These are phyloP conservation scores for Phytopythium boreale DNA, from an alignment of 352 stramenopile genomes.

Conservation along the genomic window DNA sequence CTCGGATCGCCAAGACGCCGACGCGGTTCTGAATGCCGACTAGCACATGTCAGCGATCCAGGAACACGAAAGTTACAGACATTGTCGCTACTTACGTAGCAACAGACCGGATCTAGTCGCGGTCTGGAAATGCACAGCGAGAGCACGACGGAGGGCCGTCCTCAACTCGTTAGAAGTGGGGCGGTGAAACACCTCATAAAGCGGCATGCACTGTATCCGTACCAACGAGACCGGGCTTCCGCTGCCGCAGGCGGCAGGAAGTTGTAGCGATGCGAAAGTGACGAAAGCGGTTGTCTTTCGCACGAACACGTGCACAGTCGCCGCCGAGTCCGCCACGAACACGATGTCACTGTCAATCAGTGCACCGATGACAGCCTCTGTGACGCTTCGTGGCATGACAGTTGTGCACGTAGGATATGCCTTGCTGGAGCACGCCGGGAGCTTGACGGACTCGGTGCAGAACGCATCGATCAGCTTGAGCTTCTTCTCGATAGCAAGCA, in stretches of 20 bases:
- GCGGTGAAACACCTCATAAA: neutral
- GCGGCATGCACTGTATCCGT: neutral
- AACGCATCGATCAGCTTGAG: constrained; percentile 48
- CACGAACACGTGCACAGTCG: constrained; percentile 28
- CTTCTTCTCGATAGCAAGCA: constrained; percentile 39
- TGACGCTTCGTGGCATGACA: constrained; percentile 8
- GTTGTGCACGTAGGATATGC: constrained; percentile 11
- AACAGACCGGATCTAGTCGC: constrained; percentile 14
- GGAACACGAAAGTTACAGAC: neutral
- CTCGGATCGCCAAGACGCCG: constrained; percentile 24
- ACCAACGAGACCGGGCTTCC: neutral
- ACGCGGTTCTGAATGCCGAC: constrained; percentile 31
- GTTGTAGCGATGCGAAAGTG: constrained; percentile 11
- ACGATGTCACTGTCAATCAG: constrained; percentile 28
- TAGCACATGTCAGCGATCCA: constrained; percentile 8
- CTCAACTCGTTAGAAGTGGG: neutral
- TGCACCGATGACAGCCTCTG: constrained; percentile 7
- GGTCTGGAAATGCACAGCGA: neutral
- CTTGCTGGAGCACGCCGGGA: constrained; percentile 10
- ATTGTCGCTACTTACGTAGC: constrained; percentile 8
- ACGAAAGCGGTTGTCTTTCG: constrained; percentile 20
- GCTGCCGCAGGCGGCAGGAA: neutral
- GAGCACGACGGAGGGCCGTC: neutral
- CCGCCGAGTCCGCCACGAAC: constrained; percentile 30
- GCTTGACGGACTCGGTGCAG: constrained; percentile 32